These are phyloP conservation scores for Dactylellina haptotyla DNA, from an alignment of 2,329 filamentous ascomycete species.

Conservation along the genomic window DNA sequence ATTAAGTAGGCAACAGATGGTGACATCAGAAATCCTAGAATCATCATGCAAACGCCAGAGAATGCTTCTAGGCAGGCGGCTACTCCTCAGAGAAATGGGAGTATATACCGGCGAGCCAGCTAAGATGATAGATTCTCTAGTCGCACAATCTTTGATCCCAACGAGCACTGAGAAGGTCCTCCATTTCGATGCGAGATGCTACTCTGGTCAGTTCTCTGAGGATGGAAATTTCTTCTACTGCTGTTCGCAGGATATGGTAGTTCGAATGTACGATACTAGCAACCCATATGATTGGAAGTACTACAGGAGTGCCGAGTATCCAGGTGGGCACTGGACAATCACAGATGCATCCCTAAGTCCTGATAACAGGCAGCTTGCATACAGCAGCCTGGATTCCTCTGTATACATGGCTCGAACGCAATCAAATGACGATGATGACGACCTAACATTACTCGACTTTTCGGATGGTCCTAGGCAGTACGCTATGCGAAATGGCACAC, in stretches of 20 bases:
- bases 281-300: constrained; percentile 96
- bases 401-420: constrained; percentile 90
- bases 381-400: constrained; percentile 84
- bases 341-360: constrained; percentile 92
- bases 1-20: neutral
- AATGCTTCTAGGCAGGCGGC: constrained; percentile 68
- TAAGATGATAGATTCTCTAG: constrained; percentile 61
- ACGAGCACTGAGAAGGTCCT: constrained; percentile 78
- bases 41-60: constrained; percentile 68
- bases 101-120: constrained; percentile 70
- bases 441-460: constrained; percentile 59
- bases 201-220: constrained; percentile 95
- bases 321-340: constrained; percentile 91
- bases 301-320: constrained; percentile 88
- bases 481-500: constrained; percentile 60
- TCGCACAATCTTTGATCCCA: constrained; percentile 43
- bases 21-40: constrained; percentile 64
- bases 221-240: constrained; percentile 98
- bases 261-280: constrained; percentile 96
- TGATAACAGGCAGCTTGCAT: constrained; percentile 90
- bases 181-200: constrained; percentile 85
- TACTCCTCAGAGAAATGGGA: constrained; percentile 85
- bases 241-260: constrained; percentile 89
- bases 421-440: constrained; percentile 65
- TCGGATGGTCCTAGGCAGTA: constrained; percentile 46